These are phyloP conservation scores for Stramenopiles sp. DNA, from an alignment of 352 stramenopile genomes.

Conservation along the genomic window DNA sequence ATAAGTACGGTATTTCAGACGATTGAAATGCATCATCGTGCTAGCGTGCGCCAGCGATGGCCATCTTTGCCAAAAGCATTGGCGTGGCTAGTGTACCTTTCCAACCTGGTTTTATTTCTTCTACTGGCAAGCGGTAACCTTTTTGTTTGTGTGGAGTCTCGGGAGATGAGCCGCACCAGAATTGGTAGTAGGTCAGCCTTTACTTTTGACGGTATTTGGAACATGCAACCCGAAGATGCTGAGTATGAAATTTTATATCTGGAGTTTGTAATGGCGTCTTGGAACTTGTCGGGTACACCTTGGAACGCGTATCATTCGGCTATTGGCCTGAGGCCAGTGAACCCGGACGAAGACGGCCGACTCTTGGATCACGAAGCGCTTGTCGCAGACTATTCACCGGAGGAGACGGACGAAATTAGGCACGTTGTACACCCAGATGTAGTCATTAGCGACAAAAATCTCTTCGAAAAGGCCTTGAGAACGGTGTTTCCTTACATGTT, in stretches of 20 bases:
- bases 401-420: background rate
- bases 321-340: background rate
- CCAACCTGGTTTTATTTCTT: too few relatives aligned
- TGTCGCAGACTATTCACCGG: background rate
- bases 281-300: background rate
- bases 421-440: background rate
- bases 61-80: too few relatives aligned
- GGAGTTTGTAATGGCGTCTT: background rate
- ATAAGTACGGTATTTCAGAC: too few relatives aligned
- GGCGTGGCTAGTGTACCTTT: too few relatives aligned
- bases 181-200: too few relatives aligned
- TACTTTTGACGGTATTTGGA: background rate
- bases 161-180: too few relatives aligned
- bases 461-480: background rate
- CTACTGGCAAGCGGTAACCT: too few relatives aligned
- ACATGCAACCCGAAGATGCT: background rate
- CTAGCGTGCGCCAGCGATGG: too few relatives aligned
- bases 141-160: too few relatives aligned
- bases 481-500: background rate
- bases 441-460: background rate
- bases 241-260: background rate
- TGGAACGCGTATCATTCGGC: background rate
- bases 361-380: background rate
- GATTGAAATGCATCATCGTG: too few relatives aligned
- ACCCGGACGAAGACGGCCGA: background rate